phyloP scores from a whole-genome alignment of 2,329 filamentous ascomycete species.

The Gremmenia infestans region DNA sequence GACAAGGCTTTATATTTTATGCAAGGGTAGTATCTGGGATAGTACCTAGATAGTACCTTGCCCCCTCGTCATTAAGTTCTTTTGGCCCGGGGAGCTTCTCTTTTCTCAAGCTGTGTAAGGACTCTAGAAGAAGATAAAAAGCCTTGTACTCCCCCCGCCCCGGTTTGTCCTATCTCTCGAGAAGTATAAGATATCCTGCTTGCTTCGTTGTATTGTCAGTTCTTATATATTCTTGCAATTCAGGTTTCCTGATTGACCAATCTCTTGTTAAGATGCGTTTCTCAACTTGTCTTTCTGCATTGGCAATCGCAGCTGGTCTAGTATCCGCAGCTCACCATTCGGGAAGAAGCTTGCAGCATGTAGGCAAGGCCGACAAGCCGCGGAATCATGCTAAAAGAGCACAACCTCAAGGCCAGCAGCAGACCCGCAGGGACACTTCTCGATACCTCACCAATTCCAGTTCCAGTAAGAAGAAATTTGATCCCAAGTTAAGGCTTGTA shows the following conservation, averaged over 20 bases:
- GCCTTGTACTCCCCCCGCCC: not conserved
- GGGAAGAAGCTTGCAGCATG: conserved; percentile 22
- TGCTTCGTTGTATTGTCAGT: not conserved
- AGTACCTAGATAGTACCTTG: too few relatives aligned
- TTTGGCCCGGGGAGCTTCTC: not conserved
- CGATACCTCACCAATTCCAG: conserved; percentile 25
- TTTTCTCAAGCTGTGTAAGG: too few relatives aligned
- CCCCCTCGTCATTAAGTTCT: not conserved
- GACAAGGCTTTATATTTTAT: not conserved
- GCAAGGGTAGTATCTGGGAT: not conserved
- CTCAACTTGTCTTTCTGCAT: conserved; percentile 18
- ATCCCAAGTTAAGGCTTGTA: not conserved
- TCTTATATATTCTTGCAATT: not conserved
- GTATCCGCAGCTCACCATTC: conserved; percentile 17
- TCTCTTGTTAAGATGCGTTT: conserved; percentile 17
- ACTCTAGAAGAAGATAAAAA: not conserved
- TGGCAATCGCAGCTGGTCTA: conserved; percentile 15
- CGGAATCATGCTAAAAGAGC: conserved; percentile 8
- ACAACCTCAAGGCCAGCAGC: conserved; percentile 5
- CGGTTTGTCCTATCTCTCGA: not conserved
- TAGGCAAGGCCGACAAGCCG: conserved; percentile 17
- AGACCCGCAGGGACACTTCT: conserved; percentile 6
- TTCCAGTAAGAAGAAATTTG: conserved; percentile 18
- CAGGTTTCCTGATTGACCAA: not conserved
- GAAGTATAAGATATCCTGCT: not conserved